A percentile compares a stretch with the other conserved stretches of the same genome.
phyloP scores from a whole-genome alignment of 1,284 basidiomycete genomes.

The Trichosporon faecale region DNA sequence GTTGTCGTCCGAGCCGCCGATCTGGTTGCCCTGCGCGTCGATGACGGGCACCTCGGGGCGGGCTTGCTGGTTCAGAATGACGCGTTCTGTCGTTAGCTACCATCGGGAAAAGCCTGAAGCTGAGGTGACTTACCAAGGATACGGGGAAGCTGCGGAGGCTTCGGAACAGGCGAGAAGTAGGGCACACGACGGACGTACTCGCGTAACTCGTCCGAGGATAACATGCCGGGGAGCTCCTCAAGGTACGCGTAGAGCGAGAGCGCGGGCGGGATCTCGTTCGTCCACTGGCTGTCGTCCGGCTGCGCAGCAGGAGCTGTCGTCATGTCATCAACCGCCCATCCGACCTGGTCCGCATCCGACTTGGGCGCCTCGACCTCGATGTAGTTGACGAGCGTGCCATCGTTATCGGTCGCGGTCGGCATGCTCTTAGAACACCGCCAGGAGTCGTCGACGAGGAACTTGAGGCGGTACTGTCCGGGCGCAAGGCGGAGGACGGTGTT shows the following conservation, averaged over 20 bases:
- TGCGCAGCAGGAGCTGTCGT: slow-evolving; percentile 44
- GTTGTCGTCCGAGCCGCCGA: slow-evolving; percentile 68
- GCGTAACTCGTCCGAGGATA: slow-evolving; percentile 22
- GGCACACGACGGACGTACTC: slow-evolving; percentile 43
- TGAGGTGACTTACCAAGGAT: slow-evolving; percentile 61
- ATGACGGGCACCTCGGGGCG: slow-evolving; percentile 32
- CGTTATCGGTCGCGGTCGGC: slow-evolving; percentile 88
- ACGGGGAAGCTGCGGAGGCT: slow-evolving; percentile 79
- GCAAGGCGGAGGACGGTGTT: slow-evolving; percentile 59
- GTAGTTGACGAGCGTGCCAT: slow-evolving; percentile 94
- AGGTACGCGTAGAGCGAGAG: slow-evolving; percentile 74
- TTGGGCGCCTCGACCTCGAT: slow-evolving; percentile 58
- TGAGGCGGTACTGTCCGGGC: slow-evolving; percentile 91
- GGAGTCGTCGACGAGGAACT: slow-evolving; percentile 91
- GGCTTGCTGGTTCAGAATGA: slow-evolving; percentile 74
- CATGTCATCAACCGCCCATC: slow-evolving; percentile 47
- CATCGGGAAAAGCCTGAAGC: not conserved
- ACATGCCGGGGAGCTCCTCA: slow-evolving; percentile 65
- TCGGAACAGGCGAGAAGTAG: slow-evolving; percentile 59
- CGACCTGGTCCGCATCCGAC: slow-evolving; percentile 49
- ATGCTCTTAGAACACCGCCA: slow-evolving; percentile 74
- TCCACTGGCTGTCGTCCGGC: slow-evolving; percentile 61
- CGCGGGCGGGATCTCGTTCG: slow-evolving; percentile 67
- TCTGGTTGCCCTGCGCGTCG: slow-evolving; percentile 24
- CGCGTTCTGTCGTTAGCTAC: slow-evolving; percentile 50